Evolutionary conservation across 2,329 filamentous ascomycete species (phyloP), one percentile per base, ranked within the genome.

Genomic region (Reticulascus tulasneorum): DNA sequence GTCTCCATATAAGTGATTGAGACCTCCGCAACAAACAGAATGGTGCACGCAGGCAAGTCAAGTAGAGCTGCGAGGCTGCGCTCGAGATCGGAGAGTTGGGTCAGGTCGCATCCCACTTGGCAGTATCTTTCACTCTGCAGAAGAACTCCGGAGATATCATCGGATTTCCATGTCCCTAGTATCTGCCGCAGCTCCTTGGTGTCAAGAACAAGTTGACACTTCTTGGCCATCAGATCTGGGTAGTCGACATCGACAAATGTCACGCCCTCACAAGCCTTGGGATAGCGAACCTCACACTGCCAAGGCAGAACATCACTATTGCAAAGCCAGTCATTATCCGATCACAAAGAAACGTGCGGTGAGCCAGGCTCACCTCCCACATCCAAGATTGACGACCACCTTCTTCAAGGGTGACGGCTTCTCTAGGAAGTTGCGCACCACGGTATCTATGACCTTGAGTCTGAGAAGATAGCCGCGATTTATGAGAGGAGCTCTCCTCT

Each of bases 1-100:
- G 79, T 77, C 37, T 88, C 79, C 86, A 95, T 94, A 51, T 94
- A 94, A 1, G 88, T 93, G 25, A 94, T 77, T 4, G 89, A 94
- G 11, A 95, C 89, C 60, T 97, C 91, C 1, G 89, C 89, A 18
- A 89, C 75, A 50, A 93, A 94, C 17, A 96, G 66, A 3, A 95
- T 73, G 7, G 75, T 64, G 2, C 71, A 55, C 3, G 19, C 29
- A 18, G 35, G 17, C 12, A 82, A 55, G 24, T 82, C 66, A 3
- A 87, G 55, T 28, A 83, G 69, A 9, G 62, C 62, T 13, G 71
- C 69, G 17, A 95, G 62, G 5, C 77, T 67, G 6, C 64, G 53
- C 38, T 82, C 67, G 9, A 96, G 66, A 12, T 65, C 67, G 16
- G 67, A 53, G 6, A 89, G 66, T 35, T 91, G 72, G 22, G 82